phyloP scores from a whole-genome alignment of 495 filamentous ascomycete species.

The Chlorociboria aeruginascens region DNA sequence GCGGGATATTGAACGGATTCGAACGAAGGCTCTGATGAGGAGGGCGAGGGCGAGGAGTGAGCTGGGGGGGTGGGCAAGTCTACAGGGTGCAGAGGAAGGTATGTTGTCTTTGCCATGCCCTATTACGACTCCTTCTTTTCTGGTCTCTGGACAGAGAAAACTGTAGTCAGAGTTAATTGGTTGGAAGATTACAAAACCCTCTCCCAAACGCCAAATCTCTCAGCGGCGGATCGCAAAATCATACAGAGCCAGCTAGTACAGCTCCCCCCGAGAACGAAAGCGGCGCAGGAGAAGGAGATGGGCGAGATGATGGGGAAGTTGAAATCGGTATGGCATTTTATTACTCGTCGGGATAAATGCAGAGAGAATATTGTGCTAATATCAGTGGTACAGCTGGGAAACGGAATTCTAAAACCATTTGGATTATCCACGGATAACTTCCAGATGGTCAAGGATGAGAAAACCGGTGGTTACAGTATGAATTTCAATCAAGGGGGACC shows the following conservation, averaged over 20 bases:
- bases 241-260: constrained; percentile 50
- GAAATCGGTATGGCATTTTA: constrained; percentile 51
- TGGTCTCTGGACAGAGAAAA: neutral
- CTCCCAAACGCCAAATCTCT: constrained; percentile 42
- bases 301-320: constrained; percentile 94
- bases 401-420: constrained; percentile 86
- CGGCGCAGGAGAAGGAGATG: constrained; percentile 75
- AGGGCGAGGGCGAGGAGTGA: constrained; percentile 66
- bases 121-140: no score
- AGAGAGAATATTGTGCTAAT: neutral
- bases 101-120: constrained; percentile 4
- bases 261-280: constrained; percentile 55
- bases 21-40: constrained; percentile 74
- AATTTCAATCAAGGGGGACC: constrained; percentile 49
- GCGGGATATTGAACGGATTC: constrained; percentile 62
- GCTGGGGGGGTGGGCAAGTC: constrained; percentile 60
- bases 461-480: constrained; percentile 85
- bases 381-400: constrained; percentile 48
- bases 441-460: constrained; percentile 81
- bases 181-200: constrained; percentile 48
- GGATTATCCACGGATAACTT: constrained; percentile 89
- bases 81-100: constrained; percentile 67
- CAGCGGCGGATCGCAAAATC: constrained; percentile 48
- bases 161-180: constrained; percentile 1
- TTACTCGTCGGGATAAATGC: neutral